Evolutionary conservation across 192 early-diverging fungal genomes (phyloP), one percentile per base, ranked within the genome.

Genomic region (Chytriomyces sp.): DNA sequence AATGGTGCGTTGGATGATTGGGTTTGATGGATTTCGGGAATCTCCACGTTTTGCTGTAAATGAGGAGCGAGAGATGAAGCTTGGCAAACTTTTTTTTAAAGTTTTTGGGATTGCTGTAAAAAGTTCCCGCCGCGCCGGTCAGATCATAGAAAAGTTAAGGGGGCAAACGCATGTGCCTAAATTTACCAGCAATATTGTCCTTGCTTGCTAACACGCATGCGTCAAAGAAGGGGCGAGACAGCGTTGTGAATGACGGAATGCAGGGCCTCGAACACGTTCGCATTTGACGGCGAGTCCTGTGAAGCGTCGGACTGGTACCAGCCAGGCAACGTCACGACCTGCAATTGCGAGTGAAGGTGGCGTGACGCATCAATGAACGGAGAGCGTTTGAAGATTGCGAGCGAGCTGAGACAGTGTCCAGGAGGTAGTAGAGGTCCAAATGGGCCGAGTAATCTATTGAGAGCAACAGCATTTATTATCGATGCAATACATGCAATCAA

Each of bases 81-180:
- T 99, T 97, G 35, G 95, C 94, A 75, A 99, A 93, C 86, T 99
- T 99, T 89, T 98, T 98, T 79, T 95, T 98, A 60, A n/a, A 35
- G 97, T 93, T 91, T 95, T 93, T 10, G 96, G 94, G 67, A 98
- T 92, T 0, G 93, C 93, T 86, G 86, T 35, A 64, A 85, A 82
- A 65, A 69, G 49, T 26, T 75, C 48, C 0, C 11, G 7, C 35
- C 6, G 23, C 28, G 0, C 20, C n/a, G 13, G 47, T 18, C 59
- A 23, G 28, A 16, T 18, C n/a, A 72, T 1, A 45, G 16, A 18
- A 11, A 16, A 72, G 44, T 16, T 43, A 59, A 9, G 57, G 70
- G 28, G 28, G 28, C 0, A 35, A 0, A 35, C 28, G 2, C 2
- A 2, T n/a, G 28, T 35, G 28, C 28, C 28, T 1, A 65, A 63